Conservation (phyloP, 1,284 basidiomycete genomes). For the Golubevia pallescens region DNA sequence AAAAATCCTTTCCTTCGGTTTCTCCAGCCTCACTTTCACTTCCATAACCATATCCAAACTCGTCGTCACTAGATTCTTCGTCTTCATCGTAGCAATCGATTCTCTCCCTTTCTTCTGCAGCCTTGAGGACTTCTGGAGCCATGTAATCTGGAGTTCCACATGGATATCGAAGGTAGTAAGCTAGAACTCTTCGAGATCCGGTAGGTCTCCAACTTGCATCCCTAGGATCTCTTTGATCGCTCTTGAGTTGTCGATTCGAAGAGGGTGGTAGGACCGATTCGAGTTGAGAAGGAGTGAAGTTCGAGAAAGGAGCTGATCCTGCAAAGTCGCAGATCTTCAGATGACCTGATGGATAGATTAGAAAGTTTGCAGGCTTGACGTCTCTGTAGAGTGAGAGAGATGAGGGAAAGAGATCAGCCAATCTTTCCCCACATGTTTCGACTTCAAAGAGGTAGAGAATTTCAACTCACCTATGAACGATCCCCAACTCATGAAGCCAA, state of each 20-base stretch:
- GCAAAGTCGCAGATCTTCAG: slow-evolving; percentile 62
- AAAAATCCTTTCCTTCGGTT: background rate
- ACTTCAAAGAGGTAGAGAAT: background rate
- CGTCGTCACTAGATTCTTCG: background rate
- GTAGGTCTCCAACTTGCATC: background rate
- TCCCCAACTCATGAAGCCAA: slow-evolving; percentile 51
- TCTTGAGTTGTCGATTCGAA: background rate
- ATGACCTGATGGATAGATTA: slow-evolving; percentile 49
- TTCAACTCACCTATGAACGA: slow-evolving; percentile 34
- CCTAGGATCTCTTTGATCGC: background rate
- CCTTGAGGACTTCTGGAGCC: slow-evolving; percentile 56
- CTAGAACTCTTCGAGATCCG: background rate
- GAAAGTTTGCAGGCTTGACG: slow-evolving; percentile 60
- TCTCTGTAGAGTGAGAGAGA: slow-evolving; percentile 23
- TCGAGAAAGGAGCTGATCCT: slow-evolving; percentile 54
- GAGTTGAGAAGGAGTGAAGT: slow-evolving; percentile 10
- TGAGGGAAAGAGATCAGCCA: background rate
- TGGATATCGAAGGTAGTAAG: slow-evolving; percentile 10
- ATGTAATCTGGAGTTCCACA: slow-evolving; percentile 62
- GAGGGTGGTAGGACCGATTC: background rate
- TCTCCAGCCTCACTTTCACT: slow-evolving; percentile 3
- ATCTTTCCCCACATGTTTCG: background rate
- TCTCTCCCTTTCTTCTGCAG: slow-evolving; percentile 26
- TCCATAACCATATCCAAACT: slow-evolving; percentile 10
- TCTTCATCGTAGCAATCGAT: background rate